Evolutionary conservation across 2,329 filamentous ascomycete species (phyloP), one percentile per base, ranked within the genome.

Genomic region (Aspergillus tamarii): DNA sequence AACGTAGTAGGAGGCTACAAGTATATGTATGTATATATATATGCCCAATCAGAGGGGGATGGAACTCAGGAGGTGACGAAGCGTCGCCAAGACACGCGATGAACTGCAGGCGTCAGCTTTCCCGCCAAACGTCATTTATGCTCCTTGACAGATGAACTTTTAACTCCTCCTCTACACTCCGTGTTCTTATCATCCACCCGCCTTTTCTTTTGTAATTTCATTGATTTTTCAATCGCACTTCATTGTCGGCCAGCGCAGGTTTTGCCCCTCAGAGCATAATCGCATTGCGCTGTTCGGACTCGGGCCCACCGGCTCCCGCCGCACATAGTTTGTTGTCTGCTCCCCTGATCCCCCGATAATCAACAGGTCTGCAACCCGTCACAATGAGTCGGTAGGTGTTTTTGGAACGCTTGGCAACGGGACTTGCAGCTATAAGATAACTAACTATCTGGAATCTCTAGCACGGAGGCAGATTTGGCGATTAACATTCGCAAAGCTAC

Each of bases 401-500:
- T 60, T 72, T 52, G 8, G 26, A 7, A 52, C 26, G 14, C 28
- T 52, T 30, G 16, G 46, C 46, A n/a, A 19, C 26, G 46, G 43
- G 21, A 12, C 21, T 14, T 46, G 43, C 43, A 46, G 43, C 43
- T 26, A 23, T 23, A 21, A 34, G 23, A 39, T 23, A 46, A 12
- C 23, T 19, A 61, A 65, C 43, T 65, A 50, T 41, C 19, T 16
- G 30, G 19, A 19, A 28, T 28, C 26, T 26, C 60, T 64, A 86
- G 85, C 76, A 85, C 87, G 71, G 88, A 90, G 77, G 82, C 85
- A 54, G 87, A 90, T 75, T 82, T 90, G 68, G 83, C 86, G 73
- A 86, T 88, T 74, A 88, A 89, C 77, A 89, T 90, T 76, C 85
- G 85, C 73, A 90, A 90, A 80, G 88, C 88, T 41, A 89, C 87